phyloP scores from a whole-genome alignment of 2,329 filamentous ascomycete species.

The Falciphora oryzae region DNA sequence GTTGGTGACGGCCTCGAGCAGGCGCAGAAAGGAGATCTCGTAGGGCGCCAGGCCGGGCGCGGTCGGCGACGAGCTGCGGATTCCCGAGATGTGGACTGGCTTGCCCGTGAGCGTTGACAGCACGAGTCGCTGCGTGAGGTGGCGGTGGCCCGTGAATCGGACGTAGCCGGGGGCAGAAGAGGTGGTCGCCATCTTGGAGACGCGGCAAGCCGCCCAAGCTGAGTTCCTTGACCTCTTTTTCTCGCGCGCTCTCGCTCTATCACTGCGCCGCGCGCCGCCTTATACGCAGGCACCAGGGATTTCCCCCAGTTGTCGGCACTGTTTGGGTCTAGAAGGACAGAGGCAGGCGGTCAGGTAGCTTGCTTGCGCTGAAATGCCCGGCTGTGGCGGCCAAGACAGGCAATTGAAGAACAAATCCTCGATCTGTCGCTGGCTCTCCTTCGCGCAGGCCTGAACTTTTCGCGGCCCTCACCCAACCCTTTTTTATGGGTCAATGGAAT shows the following conservation, averaged over 20 bases:
- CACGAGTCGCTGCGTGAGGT: conserved; percentile 77
- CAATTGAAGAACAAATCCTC: neutral
- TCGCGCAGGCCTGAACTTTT: neutral
- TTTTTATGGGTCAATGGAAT: neutral
- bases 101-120: conserved; percentile 88
- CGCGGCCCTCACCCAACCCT: neutral
- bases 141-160: conserved; percentile 77
- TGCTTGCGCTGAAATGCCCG: neutral
- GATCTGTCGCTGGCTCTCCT: neutral
- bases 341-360: neutral
- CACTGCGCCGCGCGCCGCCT: no score
- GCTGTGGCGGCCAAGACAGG: neutral
- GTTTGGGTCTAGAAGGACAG: neutral
- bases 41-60: conserved; percentile 85
- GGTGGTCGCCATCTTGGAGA: conserved; percentile 3
- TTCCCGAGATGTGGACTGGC: conserved; percentile 87
- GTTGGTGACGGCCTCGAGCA: conserved; percentile 93
- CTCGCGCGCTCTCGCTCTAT: neutral
- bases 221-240: neutral
- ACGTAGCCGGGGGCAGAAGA: conserved; percentile 44
- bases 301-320: no score
- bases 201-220: no score
- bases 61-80: conserved; percentile 79
- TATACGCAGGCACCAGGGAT: neutral
- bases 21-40: conserved; percentile 91